These are phyloP conservation scores for Penicillium arizonense DNA, from an alignment of 495 filamentous ascomycete species.

Conservation along the genomic window DNA sequence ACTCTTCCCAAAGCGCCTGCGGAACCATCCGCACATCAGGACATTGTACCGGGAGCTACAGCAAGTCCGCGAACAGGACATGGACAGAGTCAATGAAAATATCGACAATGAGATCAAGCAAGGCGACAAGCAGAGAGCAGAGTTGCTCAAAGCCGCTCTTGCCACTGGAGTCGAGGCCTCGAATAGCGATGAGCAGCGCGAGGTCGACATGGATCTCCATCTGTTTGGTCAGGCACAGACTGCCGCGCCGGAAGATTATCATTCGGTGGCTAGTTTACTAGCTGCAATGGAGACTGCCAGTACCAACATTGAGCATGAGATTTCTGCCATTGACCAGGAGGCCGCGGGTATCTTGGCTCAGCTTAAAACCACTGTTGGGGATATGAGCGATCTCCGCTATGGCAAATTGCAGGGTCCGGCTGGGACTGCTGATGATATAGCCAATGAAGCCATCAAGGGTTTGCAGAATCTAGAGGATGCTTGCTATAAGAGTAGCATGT, in stretches of 20 bases:
- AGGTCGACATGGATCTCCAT: conserved; percentile 71
- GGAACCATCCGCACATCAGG: conserved; percentile 68
- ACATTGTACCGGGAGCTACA: conserved; percentile 79
- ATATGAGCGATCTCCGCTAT: conserved; percentile 80
- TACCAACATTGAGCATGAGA: conserved; percentile 62
- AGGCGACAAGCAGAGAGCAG: conserved; percentile 60
- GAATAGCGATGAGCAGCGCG: conserved; percentile 58
- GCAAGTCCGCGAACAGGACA: conserved; percentile 63
- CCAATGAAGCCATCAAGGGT: conserved; percentile 53
- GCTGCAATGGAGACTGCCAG: conserved; percentile 66
- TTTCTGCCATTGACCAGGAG: conserved; percentile 61
- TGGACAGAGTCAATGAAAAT: conserved; percentile 64
- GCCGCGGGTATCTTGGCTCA: conserved; percentile 58
- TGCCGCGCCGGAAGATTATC: conserved; percentile 37
- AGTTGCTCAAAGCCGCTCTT: conserved; percentile 54
- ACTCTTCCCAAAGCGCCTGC: conserved; percentile 70
- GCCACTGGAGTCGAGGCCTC: conserved; percentile 53
- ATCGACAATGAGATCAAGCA: conserved; percentile 65
- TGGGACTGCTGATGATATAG: conserved; percentile 55
- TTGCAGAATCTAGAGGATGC: conserved; percentile 60
- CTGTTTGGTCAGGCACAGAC: conserved; percentile 60
- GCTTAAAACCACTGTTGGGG: conserved; percentile 61
- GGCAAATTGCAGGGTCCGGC: conserved; percentile 66
- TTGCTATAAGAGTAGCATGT: conserved; percentile 44
- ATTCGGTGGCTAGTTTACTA: conserved; percentile 64